Evolutionary conservation across 805 yeast species (phyloP), one percentile per base, ranked within the genome.

Genomic region (Sungouiozyma intestinalis): DNA sequence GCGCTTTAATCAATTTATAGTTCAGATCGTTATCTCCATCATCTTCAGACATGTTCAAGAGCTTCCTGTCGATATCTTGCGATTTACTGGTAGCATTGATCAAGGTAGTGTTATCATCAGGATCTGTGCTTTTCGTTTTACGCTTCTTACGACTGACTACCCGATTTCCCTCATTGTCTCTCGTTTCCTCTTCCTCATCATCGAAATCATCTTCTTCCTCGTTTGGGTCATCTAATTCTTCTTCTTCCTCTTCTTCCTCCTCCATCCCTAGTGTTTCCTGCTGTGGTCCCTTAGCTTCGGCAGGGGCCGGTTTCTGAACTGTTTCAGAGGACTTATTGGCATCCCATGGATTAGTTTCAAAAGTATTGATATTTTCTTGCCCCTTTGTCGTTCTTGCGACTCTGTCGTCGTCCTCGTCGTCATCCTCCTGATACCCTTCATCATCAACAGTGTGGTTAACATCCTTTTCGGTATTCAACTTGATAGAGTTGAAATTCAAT

Each of bases 1-100:
- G 65, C 1, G 65, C 65, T 41, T 60, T 60, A 16, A 58, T 41
- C 7, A 60, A 39, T 11, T 57, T 57, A 39, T 58, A 60, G 35
- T 55, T 44, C n/a, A 48, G 35, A 21, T 44, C 48, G 27, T 33
- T 33, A 6, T 32, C 27, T 5, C 15, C 17, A 34, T 40, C 36
- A 16, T 33, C 36, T 9, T 17, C n/a, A 11, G 18, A 13, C 18
- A 15, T 33, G 13, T 16, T 33, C 35, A 15, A 33, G 13, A 33
- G 16, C 13, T 33, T 33, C 18, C 13, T 15, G 13, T 33, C 19
- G 9, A 17, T 36, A 33, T 38, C 41, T 39, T 36, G 29, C 11
- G 29, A 19, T 9, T 6, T 17, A 33, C 24, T 20, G 15, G 29
- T 34, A 24, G 6, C 11, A 14, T 39, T 53, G 1, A 48, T 48